Evolutionary conservation across 2,329 filamentous ascomycete genomes (phyloP), one percentile per base, ranked within the genome.

Genomic region (Botrytis paeoniae): DNA sequence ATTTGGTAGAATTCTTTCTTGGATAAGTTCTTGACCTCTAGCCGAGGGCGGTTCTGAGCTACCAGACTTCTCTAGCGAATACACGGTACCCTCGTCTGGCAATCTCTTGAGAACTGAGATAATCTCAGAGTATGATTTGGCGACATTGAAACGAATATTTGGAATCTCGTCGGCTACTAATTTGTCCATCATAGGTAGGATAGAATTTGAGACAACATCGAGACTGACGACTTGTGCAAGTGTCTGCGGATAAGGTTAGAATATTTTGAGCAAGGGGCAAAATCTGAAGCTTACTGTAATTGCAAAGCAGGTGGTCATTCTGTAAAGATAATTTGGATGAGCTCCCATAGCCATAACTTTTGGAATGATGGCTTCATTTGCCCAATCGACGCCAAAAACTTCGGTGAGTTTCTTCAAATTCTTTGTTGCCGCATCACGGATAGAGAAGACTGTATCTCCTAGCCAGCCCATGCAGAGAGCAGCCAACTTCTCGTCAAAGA

Each of bases 301-400:
- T 75, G 96, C 96, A 83, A 99, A 99, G 85, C 95, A 98, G n/a
- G 96, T 99, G 16, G 96, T 99, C 96, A 99, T 99, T 82, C 96
- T 90, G 88, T 99, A 99, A 70, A 99, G 91, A 83, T 99, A 99
- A 85, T 99, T 99, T 75, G 95, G 94, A 82, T 99, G 96, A 81
- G 94, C 93, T 74, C 96, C 96, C 96, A 99, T 98, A 54, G 93
- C 93, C 88, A 97, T 96, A 77, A 99, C 96, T 86, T 98, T 98
- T 74, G 96, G 96, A 79, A 99, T 97, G 80, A 99, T 99, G 64
- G 95, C 94, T 82, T 95, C 93, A 82, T 92, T 97, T 61, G 96
- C 95, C 96, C 96, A 99, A 76, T 97, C 94, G 25, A 98, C 95
- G 65, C 96, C 96, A 81, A 99, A 99, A 0, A 99, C 96, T 83